Conservation (phyloP, 2,329 filamentous ascomycete species). For the Xylariomycetidae sp. region DNA sequence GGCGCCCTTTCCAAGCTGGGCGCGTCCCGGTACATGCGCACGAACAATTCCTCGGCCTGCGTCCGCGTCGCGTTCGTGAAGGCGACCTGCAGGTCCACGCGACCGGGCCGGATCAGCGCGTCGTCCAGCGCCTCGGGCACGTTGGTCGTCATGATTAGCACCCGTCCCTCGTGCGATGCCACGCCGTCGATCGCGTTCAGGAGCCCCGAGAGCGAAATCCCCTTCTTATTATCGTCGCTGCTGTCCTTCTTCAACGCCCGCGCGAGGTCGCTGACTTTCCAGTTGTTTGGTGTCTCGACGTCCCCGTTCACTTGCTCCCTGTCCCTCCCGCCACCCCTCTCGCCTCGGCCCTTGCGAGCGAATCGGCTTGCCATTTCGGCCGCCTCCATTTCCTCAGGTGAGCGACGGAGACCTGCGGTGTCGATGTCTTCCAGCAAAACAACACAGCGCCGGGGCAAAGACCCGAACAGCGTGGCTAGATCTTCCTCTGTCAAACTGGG, state of each 20-base stretch:
- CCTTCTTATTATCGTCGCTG: constrained; percentile 31
- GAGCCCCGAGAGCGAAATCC: constrained; percentile 72
- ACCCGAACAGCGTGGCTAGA: constrained; percentile 51
- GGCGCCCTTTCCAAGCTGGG: neutral
- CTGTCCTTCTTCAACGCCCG: constrained; percentile 36
- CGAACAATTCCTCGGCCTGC: constrained; percentile 53
- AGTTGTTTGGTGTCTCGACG: constrained; percentile 20
- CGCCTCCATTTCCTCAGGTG: constrained; percentile 24
- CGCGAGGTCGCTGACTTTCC: constrained; percentile 36
- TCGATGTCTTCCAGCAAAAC: constrained; percentile 67
- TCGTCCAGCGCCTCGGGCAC: constrained; percentile 66
- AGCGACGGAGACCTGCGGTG: constrained; percentile 51
- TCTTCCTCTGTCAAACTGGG: constrained; percentile 56
- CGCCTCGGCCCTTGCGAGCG: neutral
- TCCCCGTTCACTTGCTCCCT: constrained; percentile 10
- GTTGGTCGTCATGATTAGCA: constrained; percentile 81
- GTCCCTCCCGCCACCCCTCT: constrained; percentile 6
- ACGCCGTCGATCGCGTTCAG: constrained; percentile 82
- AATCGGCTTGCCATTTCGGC: constrained; percentile 14
- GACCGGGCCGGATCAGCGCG: constrained; percentile 66
- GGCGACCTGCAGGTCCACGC: constrained; percentile 63
- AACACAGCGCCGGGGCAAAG: constrained; percentile 56
- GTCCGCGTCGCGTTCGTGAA: constrained; percentile 52
- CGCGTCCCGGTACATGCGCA: constrained; percentile 49
- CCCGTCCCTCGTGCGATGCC: constrained; percentile 69